These are phyloP conservation scores for Psidium guajava DNA, from an alignment of 345 rosid species.

Conservation along the genomic window DNA sequence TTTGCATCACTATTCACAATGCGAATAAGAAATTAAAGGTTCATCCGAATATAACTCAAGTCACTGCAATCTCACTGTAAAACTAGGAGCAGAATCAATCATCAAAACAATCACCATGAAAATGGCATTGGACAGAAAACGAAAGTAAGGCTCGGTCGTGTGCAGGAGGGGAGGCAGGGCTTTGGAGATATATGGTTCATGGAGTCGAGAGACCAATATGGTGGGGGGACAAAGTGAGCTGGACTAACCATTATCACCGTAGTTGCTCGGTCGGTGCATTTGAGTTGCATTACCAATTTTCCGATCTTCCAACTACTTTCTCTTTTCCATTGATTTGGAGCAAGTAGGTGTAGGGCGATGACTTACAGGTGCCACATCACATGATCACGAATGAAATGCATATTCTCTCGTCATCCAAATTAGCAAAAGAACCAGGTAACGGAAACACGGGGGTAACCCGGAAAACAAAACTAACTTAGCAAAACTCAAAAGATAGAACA, in stretches of 20 bases:
- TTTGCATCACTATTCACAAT: neutral
- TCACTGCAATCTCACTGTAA: neutral
- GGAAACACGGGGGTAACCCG: neutral
- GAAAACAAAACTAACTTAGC: neutral
- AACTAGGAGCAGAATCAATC: neutral
- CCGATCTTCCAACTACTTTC: neutral
- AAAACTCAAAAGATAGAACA: neutral
- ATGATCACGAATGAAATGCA: neutral
- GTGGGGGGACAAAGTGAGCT: neutral
- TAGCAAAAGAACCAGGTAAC: neutral
- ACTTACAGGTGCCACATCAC: neutral
- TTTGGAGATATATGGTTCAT: neutral
- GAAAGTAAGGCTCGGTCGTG: neutral
- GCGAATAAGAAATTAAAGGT: neutral
- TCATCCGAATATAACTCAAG: neutral
- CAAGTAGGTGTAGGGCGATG: neutral
- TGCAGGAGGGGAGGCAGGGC: neutral
- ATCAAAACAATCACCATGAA: neutral
- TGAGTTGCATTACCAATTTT: neutral
- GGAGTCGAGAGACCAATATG: neutral
- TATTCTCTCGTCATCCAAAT: neutral
- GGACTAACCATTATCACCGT: neutral
- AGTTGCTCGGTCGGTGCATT: neutral
- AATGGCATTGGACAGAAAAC: neutral
- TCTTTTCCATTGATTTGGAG: neutral